These are phyloP conservation scores for Xylariaceae sp. DNA, from an alignment of 2,329 filamentous ascomycete species.

Conservation along the genomic window DNA sequence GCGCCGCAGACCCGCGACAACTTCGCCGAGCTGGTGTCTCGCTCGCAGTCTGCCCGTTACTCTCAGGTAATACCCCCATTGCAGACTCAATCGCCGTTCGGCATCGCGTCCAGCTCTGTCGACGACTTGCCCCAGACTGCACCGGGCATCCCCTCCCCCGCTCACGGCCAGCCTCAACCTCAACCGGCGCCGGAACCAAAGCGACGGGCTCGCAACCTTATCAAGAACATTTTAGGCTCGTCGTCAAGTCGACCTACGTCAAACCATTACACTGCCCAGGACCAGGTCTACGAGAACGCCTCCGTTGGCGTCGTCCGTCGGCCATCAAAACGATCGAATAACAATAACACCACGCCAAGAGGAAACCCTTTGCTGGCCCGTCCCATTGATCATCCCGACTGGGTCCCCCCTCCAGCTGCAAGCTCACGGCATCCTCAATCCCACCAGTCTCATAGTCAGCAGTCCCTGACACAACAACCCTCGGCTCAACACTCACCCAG, in stretches of 20 bases:
- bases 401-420: constrained; percentile 22
- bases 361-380: constrained; percentile 34
- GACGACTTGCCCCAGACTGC: constrained; percentile 38
- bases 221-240: constrained; percentile 51
- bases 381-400: constrained; percentile 28
- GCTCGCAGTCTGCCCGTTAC: constrained; percentile 51
- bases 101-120: constrained; percentile 36
- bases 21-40: constrained; percentile 45
- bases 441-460: constrained; percentile 14
- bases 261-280: constrained; percentile 21
- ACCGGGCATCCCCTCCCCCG: constrained; percentile 16
- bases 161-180: constrained; percentile 22
- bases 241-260: constrained; percentile 32
- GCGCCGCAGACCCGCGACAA: constrained; percentile 38
- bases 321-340: constrained; percentile 56
- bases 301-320: constrained; percentile 47
- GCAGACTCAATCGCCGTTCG: constrained; percentile 33
- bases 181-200: constrained; percentile 37
- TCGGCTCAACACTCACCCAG: constrained; percentile 40
- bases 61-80: constrained; percentile 33
- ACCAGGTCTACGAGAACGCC: constrained; percentile 43
- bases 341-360: constrained; percentile 33
- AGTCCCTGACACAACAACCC: constrained; percentile 11
- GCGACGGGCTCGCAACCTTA: constrained; percentile 49
- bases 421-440: constrained; percentile 11